A percentile compares a stretch with the other conserved stretches of the same genome.
Conservation (phyloP, 2,329 filamentous ascomycete genomes). For the Aspergillus arachidicola region DNA sequence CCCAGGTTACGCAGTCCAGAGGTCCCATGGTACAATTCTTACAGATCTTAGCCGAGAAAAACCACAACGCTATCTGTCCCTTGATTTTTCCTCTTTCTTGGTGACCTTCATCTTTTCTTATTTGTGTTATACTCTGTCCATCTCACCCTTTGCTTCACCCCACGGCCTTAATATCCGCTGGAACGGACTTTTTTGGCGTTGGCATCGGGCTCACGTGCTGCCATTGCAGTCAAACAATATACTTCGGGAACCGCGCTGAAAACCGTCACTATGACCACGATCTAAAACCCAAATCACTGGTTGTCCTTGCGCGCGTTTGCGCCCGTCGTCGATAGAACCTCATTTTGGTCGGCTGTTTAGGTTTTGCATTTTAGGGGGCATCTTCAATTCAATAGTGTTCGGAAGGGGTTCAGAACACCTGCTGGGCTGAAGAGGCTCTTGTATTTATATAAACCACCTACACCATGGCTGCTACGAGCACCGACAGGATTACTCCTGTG, state of each 20-base stretch:
- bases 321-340: conserved; percentile 12
- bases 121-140: background rate
- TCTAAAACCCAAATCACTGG: conserved; percentile 12
- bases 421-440: background rate
- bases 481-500: conserved; percentile 34
- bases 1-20: conserved; percentile 21
- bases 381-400: background rate
- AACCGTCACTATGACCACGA: conserved; percentile 18
- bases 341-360: background rate
- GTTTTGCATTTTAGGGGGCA: background rate
- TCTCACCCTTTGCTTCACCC: conserved; percentile 2
- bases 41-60: conserved; percentile 21
- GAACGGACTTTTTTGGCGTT: conserved; percentile 11
- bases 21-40: conserved; percentile 27
- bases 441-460: background rate
- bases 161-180: background rate
- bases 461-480: conserved; percentile 34
- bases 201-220: background rate
- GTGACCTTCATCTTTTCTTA: background rate
- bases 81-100: conserved; percentile 5
- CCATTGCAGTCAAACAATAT: conserved; percentile 3
- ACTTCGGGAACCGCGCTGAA: conserved; percentile 9
- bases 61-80: conserved; percentile 5
- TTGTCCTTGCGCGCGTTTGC: conserved; percentile 14
- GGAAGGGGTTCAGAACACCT: background rate